These are phyloP conservation scores for Phoma herbarum DNA, from an alignment of 2,329 filamentous ascomycete species.

Conservation along the genomic window DNA sequence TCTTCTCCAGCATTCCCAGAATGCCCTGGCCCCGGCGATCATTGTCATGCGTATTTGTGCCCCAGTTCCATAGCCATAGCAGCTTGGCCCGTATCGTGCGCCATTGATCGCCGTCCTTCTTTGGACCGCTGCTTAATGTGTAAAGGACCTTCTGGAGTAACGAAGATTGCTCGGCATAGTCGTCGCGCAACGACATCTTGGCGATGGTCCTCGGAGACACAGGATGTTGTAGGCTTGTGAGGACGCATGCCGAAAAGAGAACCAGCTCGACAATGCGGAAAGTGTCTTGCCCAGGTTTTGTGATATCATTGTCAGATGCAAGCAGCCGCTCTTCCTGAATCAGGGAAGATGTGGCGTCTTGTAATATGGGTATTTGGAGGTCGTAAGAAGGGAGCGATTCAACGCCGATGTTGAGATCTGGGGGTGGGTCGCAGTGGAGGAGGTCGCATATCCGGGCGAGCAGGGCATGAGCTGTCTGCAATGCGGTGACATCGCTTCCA, in stretches of 20 bases:
- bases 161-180: conserved; percentile 70
- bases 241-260: conserved; percentile 59
- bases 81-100: conserved; percentile 67
- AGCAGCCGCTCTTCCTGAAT: conserved; percentile 61
- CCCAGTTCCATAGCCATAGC: conserved; percentile 79
- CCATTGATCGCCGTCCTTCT: conserved; percentile 65
- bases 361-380: conserved; percentile 44
- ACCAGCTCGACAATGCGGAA: conserved; percentile 70
- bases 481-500: conserved; percentile 64
- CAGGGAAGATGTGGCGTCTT: conserved; percentile 42
- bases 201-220: conserved; percentile 55
- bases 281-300: conserved; percentile 64
- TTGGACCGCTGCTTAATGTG: conserved; percentile 60
- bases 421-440: conserved; percentile 67
- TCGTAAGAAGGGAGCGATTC: conserved; percentile 56
- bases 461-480: conserved; percentile 69
- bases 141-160: conserved; percentile 69
- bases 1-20: conserved; percentile 65
- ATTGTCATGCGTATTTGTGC: conserved; percentile 57
- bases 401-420: conserved; percentile 55
- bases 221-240: conserved; percentile 53
- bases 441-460: conserved; percentile 67
- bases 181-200: conserved; percentile 71
- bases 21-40: conserved; percentile 58
- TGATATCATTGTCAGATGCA: conserved; percentile 69